Evolutionary conservation across 176 grass and related monocot species (phyloP), one percentile per base, ranked within the genome.

Genomic region (Cocos nucifera): DNA sequence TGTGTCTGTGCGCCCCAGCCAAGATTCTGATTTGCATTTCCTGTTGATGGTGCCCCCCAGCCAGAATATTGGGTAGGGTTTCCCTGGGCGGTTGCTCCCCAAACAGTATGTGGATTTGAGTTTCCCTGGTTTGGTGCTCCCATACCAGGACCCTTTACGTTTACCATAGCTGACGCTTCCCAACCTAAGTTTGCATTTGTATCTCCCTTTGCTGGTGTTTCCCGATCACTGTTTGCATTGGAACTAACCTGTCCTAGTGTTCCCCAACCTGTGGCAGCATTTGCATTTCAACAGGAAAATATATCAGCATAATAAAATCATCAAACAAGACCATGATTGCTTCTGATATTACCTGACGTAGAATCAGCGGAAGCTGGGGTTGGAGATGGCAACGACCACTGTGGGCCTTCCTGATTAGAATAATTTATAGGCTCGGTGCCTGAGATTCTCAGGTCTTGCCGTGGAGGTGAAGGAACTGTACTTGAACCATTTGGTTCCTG

Each of bases 351-450:
- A 80, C 81, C 84, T 80, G 84, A 73, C 24, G 83, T 58, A 56
- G 79, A 75, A 68, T 56, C 51, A 25, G 24, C 48, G 44, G 70
- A 28, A 65, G 71, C 70, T 57, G 83, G 93, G 39, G 81, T 88
- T 53, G 87, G 76, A 69, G 84, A 97, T 65, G 81, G 71, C 74
- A 88, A 82, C 1, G 83, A 73, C 87, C 74, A 92, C 68, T 79
- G 80, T 67, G 77, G 79, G 24, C 75, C 79, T 63, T 52, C 67
- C 89, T 80, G 87, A 17, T 84, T 56, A 75, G 70, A 69, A 72
- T 75, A 81, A 71, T 86, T 77, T 65, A 88, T 73, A 65, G 69
- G 32, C 58, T 78, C 80, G 58, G 77, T 78, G 58, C 73, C 79
- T 72, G 83, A 81, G 73, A 90, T 85, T 77, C 69, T 75, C 58